Evolutionary conservation across 2,329 filamentous ascomycete genomes (phyloP).

Genomic region (Pseudogymnoascus sp.): DNA sequence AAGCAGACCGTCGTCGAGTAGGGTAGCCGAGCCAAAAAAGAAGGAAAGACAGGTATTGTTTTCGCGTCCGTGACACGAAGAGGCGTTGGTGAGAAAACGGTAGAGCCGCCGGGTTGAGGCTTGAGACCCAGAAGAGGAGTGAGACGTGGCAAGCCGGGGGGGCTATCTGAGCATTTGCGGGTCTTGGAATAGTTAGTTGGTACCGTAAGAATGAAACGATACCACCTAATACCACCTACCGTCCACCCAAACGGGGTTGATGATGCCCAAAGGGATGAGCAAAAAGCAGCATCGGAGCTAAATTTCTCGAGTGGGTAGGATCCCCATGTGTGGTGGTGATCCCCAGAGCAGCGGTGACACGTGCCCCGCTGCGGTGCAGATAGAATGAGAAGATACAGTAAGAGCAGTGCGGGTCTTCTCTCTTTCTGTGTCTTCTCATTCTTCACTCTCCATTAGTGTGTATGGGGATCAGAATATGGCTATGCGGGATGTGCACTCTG

Average conservation of each 20-base stretch:
- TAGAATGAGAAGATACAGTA: background rate
- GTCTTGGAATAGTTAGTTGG: background rate
- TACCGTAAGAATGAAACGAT: background rate
- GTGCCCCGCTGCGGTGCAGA: background rate
- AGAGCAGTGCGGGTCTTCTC: background rate
- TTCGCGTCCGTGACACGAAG: background rate
- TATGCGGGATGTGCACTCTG: background rate
- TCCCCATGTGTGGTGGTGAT: background rate
- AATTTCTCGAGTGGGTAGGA: background rate
- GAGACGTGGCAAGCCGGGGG: constrained; percentile 2
- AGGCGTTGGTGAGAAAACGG: background rate
- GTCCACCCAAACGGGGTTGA: background rate
- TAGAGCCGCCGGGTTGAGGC: constrained; percentile 1
- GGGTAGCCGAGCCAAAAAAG: background rate
- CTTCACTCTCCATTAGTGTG: background rate
- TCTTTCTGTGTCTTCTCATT: background rate
- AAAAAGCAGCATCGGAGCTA: background rate
- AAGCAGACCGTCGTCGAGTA: background rate
- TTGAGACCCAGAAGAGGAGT: background rate
- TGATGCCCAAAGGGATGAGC: background rate
- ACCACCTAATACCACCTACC: constrained; percentile 1
- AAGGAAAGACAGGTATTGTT: constrained; percentile 1
- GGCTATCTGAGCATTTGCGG: background rate
- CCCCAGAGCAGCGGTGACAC: constrained; percentile 3
- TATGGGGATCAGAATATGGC: background rate